Evolutionary conservation across 2,329 filamentous ascomycete genomes (phyloP).

Genomic region (Chalara sp.): DNA sequence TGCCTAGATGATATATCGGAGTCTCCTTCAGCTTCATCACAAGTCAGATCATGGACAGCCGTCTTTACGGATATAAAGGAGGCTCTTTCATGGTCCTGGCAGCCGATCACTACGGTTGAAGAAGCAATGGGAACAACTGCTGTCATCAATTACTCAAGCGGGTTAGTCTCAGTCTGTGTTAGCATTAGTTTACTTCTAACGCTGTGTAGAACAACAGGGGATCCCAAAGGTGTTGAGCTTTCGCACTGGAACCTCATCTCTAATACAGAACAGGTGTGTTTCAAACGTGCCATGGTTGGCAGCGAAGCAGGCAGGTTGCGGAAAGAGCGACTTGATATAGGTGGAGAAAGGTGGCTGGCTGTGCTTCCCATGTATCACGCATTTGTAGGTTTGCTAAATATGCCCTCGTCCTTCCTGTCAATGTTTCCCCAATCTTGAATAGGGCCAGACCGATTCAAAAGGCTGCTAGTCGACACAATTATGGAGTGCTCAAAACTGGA

Average conservation of each 20-base stretch:
- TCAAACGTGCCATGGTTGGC: not conserved
- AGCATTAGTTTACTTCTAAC: too few species aligned
- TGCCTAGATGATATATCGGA: not conserved
- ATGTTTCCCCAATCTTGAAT: not conserved
- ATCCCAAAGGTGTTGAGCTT: constrained; percentile 78
- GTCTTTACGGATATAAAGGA: not conserved
- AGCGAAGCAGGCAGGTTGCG: not conserved
- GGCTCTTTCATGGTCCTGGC: not conserved
- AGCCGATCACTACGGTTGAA: not conserved
- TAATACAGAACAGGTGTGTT: constrained; percentile 51
- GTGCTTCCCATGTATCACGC: too few species aligned
- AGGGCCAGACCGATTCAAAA: not conserved
- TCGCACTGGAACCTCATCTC: constrained; percentile 71
- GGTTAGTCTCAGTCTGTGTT: constrained; percentile 24
- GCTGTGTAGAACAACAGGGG: constrained; percentile 54
- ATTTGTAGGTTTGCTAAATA: too few species aligned
- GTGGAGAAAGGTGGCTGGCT: too few species aligned
- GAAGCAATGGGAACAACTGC: not conserved
- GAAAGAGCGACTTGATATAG: too few species aligned
- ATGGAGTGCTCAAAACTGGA: not conserved
- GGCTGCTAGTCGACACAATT: not conserved
- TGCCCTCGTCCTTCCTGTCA: not conserved
- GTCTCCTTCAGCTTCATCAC: not conserved
- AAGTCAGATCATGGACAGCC: not conserved
- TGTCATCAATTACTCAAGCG: constrained; percentile 65